A percentile compares a stretch with the other conserved stretches of the same genome.
phyloP scores from a whole-genome alignment of 805 yeast species.

The Lipomyces oligophaga region DNA sequence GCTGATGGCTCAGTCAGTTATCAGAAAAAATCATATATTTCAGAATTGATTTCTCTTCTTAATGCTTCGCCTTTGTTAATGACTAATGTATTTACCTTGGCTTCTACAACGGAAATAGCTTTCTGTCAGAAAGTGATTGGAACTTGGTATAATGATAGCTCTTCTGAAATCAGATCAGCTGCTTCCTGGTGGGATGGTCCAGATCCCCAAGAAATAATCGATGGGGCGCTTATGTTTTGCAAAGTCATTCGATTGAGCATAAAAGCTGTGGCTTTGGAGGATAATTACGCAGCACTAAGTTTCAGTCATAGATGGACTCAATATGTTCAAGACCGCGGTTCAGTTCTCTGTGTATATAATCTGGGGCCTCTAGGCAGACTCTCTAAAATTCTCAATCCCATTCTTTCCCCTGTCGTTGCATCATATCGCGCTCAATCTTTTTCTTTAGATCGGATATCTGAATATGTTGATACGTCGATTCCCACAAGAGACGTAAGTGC shows the following conservation, averaged over 20 bases:
- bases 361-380: slow-evolving; percentile 71
- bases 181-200: slow-evolving; percentile 57
- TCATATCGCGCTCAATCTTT: slow-evolving; percentile 1
- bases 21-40: neutral
- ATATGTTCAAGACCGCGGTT: slow-evolving; percentile 42
- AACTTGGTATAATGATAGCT: slow-evolving; percentile 2
- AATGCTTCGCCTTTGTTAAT: slow-evolving; percentile 67
- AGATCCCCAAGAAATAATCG: slow-evolving; percentile 73
- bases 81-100: slow-evolving; percentile 59
- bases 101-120: slow-evolving; percentile 29
- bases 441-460: neutral
- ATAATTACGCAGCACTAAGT: slow-evolving; percentile 64
- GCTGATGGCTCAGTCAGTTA: neutral
- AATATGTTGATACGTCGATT: neutral
- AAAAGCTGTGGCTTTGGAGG: slow-evolving; percentile 57
- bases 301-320: slow-evolving; percentile 47
- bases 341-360: slow-evolving; percentile 77
- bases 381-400: slow-evolving; percentile 68
- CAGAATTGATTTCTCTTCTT: neutral
- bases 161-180: slow-evolving; percentile 49
- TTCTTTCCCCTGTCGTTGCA: slow-evolving; percentile 79
- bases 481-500: slow-evolving; percentile 7
- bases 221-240: slow-evolving; percentile 56
- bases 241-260: slow-evolving; percentile 83
- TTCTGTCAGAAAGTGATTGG: slow-evolving; percentile 46